Percentiles rank a stretch among this genome's conserved stretches.
These are phyloP conservation scores for Boletellus ananas DNA, from an alignment of 768 basidiomycete genomes.

Conservation along the genomic window DNA sequence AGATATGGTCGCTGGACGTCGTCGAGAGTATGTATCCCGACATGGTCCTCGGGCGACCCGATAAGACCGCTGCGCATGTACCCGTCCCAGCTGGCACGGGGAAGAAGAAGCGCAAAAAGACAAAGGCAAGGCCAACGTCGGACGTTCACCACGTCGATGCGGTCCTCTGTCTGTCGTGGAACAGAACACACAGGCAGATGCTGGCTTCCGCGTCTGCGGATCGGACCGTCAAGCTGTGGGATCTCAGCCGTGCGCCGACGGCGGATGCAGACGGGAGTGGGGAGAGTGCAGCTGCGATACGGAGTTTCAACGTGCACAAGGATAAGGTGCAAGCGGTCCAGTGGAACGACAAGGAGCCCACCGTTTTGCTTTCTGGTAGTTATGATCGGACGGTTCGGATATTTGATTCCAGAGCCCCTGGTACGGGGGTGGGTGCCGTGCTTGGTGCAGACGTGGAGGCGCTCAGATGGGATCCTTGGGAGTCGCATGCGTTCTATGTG, in stretches of 20 bases:
- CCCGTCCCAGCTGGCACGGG: constrained; percentile 83
- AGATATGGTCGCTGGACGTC: constrained; percentile 95
- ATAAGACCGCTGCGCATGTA: constrained; percentile 74
- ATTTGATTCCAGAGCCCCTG: constrained; percentile 86
- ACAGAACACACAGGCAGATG: constrained; percentile 81
- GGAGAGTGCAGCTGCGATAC: constrained; percentile 55
- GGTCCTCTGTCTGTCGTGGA: constrained; percentile 93
- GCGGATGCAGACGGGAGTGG: constrained; percentile 43
- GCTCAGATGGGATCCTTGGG: constrained; percentile 95
- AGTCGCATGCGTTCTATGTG: constrained; percentile 82
- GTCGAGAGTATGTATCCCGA: constrained; percentile 94
- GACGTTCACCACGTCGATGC: constrained; percentile 87
- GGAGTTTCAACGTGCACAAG: constrained; percentile 81
- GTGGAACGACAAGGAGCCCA: constrained; percentile 89
- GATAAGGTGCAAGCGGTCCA: constrained; percentile 96
- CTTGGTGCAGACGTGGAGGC: constrained; percentile 93
- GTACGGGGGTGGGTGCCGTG: constrained; percentile 76
- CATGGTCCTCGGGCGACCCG: constrained; percentile 85
- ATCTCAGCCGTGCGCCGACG: constrained; percentile 69
- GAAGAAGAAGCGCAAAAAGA: constrained; percentile 93
- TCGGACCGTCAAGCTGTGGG: constrained; percentile 96
- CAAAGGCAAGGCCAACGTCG: constrained; percentile 58
- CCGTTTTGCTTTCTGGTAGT: constrained; percentile 87
- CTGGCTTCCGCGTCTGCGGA: constrained; percentile 93
- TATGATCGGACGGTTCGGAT: constrained; percentile 94